Evolutionary conservation across 1,284 basidiomycete genomes (phyloP).

Genomic region (Pyrrhoderma noxium): DNA sequence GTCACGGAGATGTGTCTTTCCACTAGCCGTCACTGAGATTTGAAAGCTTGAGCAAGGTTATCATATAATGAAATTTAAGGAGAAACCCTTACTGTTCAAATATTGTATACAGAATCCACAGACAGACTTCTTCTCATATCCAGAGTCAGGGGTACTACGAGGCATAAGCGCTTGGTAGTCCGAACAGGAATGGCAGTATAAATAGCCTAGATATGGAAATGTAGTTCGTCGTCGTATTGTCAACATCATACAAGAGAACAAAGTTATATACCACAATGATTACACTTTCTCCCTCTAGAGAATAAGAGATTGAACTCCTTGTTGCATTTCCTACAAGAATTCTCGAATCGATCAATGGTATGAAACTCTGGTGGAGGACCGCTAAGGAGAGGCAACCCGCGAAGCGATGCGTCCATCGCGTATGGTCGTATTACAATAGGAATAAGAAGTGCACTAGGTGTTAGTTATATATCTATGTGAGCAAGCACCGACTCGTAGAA

Average conservation of each 20-base stretch:
- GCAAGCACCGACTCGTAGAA: too few species aligned
- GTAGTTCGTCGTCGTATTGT: neutral
- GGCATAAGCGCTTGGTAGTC: conserved; percentile 74
- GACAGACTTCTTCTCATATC: conserved; percentile 57
- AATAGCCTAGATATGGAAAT: conserved; percentile 56
- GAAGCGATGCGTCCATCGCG: too few species aligned
- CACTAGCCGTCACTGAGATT: conserved; percentile 58
- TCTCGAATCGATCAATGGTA: conserved; percentile 32
- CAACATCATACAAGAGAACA: neutral
- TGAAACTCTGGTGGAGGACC: conserved; percentile 41
- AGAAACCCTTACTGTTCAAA: conserved; percentile 47
- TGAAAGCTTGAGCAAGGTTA: neutral
- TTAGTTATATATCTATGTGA: too few species aligned
- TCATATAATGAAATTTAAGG: conserved; percentile 1
- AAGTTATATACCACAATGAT: conserved; percentile 55
- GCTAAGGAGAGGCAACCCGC: conserved; percentile 63
- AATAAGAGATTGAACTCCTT: conserved; percentile 69
- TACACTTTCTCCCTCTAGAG: conserved; percentile 54
- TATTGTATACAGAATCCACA: conserved; percentile 68
- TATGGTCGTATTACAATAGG: too few species aligned
- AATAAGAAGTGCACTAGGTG: too few species aligned
- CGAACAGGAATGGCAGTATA: conserved; percentile 62
- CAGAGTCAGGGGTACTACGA: conserved; percentile 35
- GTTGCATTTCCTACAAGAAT: conserved; percentile 60
- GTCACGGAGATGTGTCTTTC: conserved; percentile 44